A percentile compares a stretch with the other conserved stretches of the same genome.
These are phyloP conservation scores for Globisporangium iwayamae DNA, from an alignment of 352 stramenopile genomes.

Conservation along the genomic window DNA sequence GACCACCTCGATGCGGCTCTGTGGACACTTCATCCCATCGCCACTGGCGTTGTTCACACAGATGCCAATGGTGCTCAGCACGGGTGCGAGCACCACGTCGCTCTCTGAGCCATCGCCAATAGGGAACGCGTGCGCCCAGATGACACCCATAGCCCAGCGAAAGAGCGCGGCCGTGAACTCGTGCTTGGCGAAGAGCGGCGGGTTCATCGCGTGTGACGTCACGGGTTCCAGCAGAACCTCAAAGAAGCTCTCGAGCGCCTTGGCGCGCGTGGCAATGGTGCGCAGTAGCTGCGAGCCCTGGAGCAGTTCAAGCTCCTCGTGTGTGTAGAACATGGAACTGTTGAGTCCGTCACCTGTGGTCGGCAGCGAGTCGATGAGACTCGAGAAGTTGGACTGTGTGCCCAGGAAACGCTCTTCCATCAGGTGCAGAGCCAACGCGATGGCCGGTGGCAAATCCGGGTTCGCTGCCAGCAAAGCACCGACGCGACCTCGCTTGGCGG, in stretches of 20 bases:
- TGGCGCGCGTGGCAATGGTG: slow-evolving; percentile 21
- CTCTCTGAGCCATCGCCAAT: slow-evolving; percentile 17
- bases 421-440: slow-evolving; percentile 39
- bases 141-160: slow-evolving; percentile 39
- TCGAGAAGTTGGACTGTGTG: slow-evolving; percentile 34
- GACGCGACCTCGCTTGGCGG: slow-evolving; percentile 29
- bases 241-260: slow-evolving; percentile 39
- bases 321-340: slow-evolving; percentile 41
- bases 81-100: slow-evolving; percentile 35
- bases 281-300: slow-evolving; percentile 38
- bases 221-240: slow-evolving; percentile 31
- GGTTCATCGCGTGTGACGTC: slow-evolving; percentile 35
- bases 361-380: slow-evolving; percentile 29
- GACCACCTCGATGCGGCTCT: slow-evolving; percentile 24
- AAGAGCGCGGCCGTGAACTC: slow-evolving; percentile 47
- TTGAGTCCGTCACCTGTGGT: slow-evolving; percentile 19
- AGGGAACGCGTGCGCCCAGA: slow-evolving; percentile 39
- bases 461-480: slow-evolving; percentile 37
- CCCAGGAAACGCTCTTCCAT: slow-evolving; percentile 42
- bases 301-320: slow-evolving; percentile 28
- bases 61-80: slow-evolving; percentile 37
- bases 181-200: slow-evolving; percentile 38
- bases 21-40: slow-evolving; percentile 15
- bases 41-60: slow-evolving; percentile 23
- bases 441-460: slow-evolving; percentile 36